Base-by-base conservation (phyloP, 768 basidiomycete genomes). In the Trametes villosa region DNA sequence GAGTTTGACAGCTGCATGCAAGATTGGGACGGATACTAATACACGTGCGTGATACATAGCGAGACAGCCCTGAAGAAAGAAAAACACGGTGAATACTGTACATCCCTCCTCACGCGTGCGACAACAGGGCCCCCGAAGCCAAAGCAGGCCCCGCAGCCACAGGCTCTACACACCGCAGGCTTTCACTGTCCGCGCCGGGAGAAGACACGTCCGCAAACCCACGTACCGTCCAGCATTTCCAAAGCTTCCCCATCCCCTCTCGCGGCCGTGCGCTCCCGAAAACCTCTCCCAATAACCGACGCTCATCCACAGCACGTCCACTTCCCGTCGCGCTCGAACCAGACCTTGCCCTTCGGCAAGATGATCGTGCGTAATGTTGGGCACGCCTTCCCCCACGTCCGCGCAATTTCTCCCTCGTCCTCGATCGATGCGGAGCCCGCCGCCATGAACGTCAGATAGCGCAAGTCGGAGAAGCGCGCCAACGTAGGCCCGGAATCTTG, bases 311-410 rank as follows among this genome's bases (percentile, higher is more conserved):
- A 67, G 47, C 67, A 68, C 38, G 48, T 31, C 67, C 69, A 67
- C 36, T 62, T 52, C 44, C 69, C 62, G 46, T 65, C 57, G 48
- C 67, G 55, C 60, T 65, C 54, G 64, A 86, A 86, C 87, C 87
- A 89, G 9, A 87, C 81, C 53, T 79, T 72, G 2, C 87, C 87
- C 59, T 79, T 78, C 0, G 87, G 86, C 0, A 89, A 72, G 17
- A 89, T 87, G 53, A 89, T 84, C 0, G 87, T 87, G 58, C 77
- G 77, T 30, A 88, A 75, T 0, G 86, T 85, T 4, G 85, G 83
- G 70, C 87, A 88, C 26, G 80, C 79, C 22, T 70, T 64, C 55
- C 83, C 81, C 87, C 86, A 88, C 45, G 72, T 66, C 46, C 72
- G 72, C n/a, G 83, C 87, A 12, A 88, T 79, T 61, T 73, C 71